Evolutionary conservation across 2,329 filamentous ascomycete genomes (phyloP).

Genomic region (Hypoxylon sp.): DNA sequence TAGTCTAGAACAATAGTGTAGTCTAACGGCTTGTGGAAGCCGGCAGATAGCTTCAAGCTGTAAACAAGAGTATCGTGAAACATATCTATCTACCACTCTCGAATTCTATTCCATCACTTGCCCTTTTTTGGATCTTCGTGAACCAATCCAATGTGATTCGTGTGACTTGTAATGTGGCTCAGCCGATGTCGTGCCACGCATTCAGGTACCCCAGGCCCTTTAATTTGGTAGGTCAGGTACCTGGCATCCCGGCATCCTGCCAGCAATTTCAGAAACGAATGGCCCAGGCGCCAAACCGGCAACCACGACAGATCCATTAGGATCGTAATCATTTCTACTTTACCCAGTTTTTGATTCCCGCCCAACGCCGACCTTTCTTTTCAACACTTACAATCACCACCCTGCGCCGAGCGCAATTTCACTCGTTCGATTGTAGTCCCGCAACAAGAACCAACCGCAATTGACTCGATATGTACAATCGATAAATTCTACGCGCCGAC

Average conservation of each 20-base stretch:
- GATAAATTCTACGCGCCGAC: slow-evolving; percentile 23
- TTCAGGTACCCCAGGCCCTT: slow-evolving; percentile 27
- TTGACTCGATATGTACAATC: slow-evolving; percentile 22
- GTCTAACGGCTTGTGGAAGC: background rate
- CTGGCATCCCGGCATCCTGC: slow-evolving; percentile 23
- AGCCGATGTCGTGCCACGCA: slow-evolving; percentile 20
- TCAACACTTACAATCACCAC: slow-evolving; percentile 41
- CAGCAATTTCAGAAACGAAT: slow-evolving; percentile 33
- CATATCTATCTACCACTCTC: slow-evolving; percentile 2
- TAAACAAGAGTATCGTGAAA: slow-evolving; percentile 1
- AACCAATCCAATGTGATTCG: slow-evolving; percentile 14
- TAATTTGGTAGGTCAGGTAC: slow-evolving; percentile 39
- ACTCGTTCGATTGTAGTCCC: slow-evolving; percentile 44
- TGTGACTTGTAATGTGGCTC: slow-evolving; percentile 28
- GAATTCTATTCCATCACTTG: background rate
- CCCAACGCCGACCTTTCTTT: slow-evolving; percentile 41
- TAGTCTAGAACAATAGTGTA: background rate
- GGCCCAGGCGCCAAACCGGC: slow-evolving; percentile 25
- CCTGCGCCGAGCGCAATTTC: slow-evolving; percentile 52
- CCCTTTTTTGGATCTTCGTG: slow-evolving; percentile 16
- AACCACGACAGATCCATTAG: slow-evolving; percentile 28
- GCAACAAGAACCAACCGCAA: slow-evolving; percentile 13
- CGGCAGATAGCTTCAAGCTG: slow-evolving; percentile 1
- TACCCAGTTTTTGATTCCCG: slow-evolving; percentile 30
- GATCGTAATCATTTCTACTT: slow-evolving; percentile 9